A percentile compares a stretch with the other conserved stretches of the same genome.
These are phyloP conservation scores for Glonium stellatum DNA, from an alignment of 495 filamentous ascomycete genomes.

Conservation along the genomic window DNA sequence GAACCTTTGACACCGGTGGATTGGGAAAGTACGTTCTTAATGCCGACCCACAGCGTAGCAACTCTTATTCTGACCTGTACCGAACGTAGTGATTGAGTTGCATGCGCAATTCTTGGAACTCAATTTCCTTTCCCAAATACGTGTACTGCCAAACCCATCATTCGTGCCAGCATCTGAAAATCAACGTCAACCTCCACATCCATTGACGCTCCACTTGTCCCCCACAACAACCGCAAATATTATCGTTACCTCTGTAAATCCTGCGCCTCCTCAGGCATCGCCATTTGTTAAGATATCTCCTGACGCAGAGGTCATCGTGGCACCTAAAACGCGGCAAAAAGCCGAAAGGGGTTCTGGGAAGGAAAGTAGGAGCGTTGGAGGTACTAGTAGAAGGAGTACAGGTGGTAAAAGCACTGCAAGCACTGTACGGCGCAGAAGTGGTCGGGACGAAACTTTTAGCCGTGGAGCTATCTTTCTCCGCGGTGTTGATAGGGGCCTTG, in stretches of 20 bases:
- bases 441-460: conserved; percentile 27
- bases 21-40: conserved; percentile 65
- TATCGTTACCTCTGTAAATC: conserved; percentile 68
- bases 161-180: conserved; percentile 46
- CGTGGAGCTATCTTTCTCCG: conserved; percentile 48
- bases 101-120: conserved; percentile 92
- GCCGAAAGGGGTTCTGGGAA: conserved; percentile 46
- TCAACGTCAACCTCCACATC: conserved; percentile 54
- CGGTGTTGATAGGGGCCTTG: conserved; percentile 60
- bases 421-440: conserved; percentile 53
- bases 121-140: conserved; percentile 87
- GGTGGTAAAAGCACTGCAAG: conserved; percentile 64
- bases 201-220: conserved; percentile 85
- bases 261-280: conserved; percentile 57
- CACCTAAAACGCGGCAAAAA: conserved; percentile 73
- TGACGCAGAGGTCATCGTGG: conserved; percentile 93
- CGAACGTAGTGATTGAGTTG: conserved; percentile 70
- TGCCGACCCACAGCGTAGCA: background rate
- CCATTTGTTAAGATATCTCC: conserved; percentile 87
- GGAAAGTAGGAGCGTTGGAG: conserved; percentile 66
- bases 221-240: conserved; percentile 94
- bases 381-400: conserved; percentile 60
- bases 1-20: conserved; percentile 91
- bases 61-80: background rate
- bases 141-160: conserved; percentile 79